A percentile compares a stretch with the other conserved stretches of the same genome.
Evolutionary conservation across 2,329 filamentous ascomycete species (phyloP).

Genomic region (Diplodia seriata): DNA sequence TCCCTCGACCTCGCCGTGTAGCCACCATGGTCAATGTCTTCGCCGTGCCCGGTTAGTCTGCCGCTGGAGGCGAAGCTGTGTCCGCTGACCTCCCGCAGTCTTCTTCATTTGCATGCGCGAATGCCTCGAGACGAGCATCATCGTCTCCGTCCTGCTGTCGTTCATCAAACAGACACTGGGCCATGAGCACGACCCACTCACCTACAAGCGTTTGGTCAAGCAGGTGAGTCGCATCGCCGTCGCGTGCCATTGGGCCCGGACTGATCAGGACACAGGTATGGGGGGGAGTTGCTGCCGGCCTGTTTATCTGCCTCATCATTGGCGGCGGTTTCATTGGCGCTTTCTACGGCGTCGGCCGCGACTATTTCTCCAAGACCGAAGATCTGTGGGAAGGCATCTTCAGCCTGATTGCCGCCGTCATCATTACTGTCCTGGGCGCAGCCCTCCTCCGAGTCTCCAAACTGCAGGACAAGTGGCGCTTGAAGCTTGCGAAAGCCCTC

Average conservation of each 20-base stretch:
- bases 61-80: not conserved
- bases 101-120: slow-evolving; percentile 94
- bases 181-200: slow-evolving; percentile 64
- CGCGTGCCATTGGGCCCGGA: not conserved
- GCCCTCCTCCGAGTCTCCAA: slow-evolving; percentile 82
- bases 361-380: slow-evolving; percentile 72
- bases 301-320: slow-evolving; percentile 69
- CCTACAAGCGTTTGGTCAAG: slow-evolving; percentile 72
- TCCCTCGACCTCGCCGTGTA: slow-evolving; percentile 5
- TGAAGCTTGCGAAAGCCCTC: slow-evolving; percentile 76
- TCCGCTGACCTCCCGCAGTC: slow-evolving; percentile 53
- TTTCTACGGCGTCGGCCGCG: slow-evolving; percentile 72
- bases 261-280: slow-evolving; percentile 61
- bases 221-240: slow-evolving; percentile 57
- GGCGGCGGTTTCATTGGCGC: slow-evolving; percentile 72
- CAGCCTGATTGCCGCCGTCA: slow-evolving; percentile 73
- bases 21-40: slow-evolving; percentile 70
- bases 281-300: slow-evolving; percentile 68
- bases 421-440: slow-evolving; percentile 82
- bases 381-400: slow-evolving; percentile 84
- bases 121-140: slow-evolving; percentile 80
- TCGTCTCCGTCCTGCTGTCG: slow-evolving; percentile 84
- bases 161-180: slow-evolving; percentile 84
- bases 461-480: slow-evolving; percentile 85
- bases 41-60: slow-evolving; percentile 66